phyloP scores from a whole-genome alignment of 768 basidiomycete species.

The Auriscalpium orientale region DNA sequence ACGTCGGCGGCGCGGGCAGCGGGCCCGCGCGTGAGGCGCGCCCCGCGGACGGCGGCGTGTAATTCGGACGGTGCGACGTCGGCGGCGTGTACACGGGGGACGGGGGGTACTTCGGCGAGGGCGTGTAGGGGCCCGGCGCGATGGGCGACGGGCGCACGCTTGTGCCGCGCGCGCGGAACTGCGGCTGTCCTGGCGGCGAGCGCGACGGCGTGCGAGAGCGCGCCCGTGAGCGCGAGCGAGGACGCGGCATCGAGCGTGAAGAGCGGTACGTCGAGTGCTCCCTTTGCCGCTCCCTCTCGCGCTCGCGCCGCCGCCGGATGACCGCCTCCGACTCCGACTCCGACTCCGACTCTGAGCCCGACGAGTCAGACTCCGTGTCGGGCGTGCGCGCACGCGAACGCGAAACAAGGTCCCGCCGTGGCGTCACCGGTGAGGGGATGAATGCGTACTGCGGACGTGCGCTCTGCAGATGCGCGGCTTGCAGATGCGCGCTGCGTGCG shows the following conservation, averaged over 20 bases:
- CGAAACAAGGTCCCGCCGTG: background rate
- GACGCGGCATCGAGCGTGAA: too few relatives aligned
- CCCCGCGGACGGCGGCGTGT: background rate
- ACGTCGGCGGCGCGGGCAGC: background rate
- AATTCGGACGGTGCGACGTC: background rate
- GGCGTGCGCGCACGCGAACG: background rate
- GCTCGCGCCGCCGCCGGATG: background rate
- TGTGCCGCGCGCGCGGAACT: too few relatives aligned
- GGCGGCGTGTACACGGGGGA: background rate
- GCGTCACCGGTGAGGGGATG: background rate
- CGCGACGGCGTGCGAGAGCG: too few relatives aligned
- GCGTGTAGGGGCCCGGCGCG: background rate
- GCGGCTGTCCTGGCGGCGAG: too few relatives aligned
- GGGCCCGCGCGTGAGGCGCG: background rate
- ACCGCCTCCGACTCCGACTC: background rate
- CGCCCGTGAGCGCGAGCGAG: too few relatives aligned
- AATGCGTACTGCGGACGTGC: background rate
- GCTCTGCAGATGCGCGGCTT: background rate
- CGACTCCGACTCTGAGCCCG: background rate
- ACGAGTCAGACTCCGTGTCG: background rate
- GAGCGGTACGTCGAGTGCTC: too few relatives aligned
- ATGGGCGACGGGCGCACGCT: background rate
- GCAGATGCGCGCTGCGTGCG: background rate
- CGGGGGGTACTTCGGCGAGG: background rate
- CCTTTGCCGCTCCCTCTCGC: background rate